Evolutionary conservation across 1,284 basidiomycete genomes (phyloP).

Genomic region (Coniophora puteana): DNA sequence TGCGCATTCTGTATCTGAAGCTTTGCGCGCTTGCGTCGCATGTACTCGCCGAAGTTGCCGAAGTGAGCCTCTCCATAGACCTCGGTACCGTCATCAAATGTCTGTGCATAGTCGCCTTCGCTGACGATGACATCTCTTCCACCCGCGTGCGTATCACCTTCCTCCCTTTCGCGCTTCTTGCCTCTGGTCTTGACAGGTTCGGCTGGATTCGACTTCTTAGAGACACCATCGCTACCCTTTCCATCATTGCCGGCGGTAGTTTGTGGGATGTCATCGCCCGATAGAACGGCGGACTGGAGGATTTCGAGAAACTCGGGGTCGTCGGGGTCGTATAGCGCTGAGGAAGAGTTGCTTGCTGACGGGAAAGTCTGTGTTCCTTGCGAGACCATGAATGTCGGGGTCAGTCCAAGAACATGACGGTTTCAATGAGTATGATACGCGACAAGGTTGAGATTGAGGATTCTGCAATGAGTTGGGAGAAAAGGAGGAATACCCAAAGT

Average conservation of each 20-base stretch:
- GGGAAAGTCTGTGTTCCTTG: background rate
- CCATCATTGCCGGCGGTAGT: background rate
- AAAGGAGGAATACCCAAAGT: too few species aligned
- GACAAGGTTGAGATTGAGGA: too few species aligned
- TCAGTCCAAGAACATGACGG: too few species aligned
- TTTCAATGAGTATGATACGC: too few species aligned
- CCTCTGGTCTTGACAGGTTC: background rate
- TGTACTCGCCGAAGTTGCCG: conserved; percentile 84
- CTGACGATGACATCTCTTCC: background rate
- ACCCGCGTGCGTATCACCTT: background rate
- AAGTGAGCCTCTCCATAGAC: conserved; percentile 81
- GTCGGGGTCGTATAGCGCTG: conserved; percentile 56
- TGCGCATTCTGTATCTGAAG: conserved; percentile 81
- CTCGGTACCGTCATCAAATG: conserved; percentile 22
- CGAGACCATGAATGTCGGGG: too few species aligned
- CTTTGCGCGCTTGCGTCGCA: conserved; percentile 88
- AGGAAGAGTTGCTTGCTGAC: conserved; percentile 33
- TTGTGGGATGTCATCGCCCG: conserved; percentile 35
- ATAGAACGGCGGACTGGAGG: conserved; percentile 41
- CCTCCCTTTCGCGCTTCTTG: conserved; percentile 6
- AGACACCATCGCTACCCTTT: background rate
- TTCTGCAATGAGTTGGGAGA: too few species aligned
- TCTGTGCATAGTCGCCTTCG: conserved; percentile 1
- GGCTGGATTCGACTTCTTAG: background rate
- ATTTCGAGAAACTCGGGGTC: conserved; percentile 53